Percentiles rank a stretch among this genome's conserved stretches.
These are phyloP conservation scores for Leccinum obscurum DNA, from an alignment of 768 basidiomycete species.

Conservation along the genomic window DNA sequence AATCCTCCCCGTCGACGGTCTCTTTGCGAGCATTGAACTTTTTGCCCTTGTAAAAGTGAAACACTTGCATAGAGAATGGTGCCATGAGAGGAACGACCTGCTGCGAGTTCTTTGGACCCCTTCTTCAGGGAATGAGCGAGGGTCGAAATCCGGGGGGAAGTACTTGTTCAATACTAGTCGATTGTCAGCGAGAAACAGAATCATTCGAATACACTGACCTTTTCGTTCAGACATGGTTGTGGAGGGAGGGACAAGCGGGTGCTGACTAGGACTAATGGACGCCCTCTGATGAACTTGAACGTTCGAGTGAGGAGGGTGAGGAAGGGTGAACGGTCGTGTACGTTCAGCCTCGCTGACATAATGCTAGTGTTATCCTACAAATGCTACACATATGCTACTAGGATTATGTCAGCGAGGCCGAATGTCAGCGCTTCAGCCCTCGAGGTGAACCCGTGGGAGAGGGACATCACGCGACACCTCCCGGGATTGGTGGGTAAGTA, in stretches of 20 bases:
- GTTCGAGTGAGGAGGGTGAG: too few species aligned
- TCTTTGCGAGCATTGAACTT: slow-evolving; percentile 99
- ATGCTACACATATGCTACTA: too few species aligned
- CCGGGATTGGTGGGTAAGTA: too few species aligned
- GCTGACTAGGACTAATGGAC: too few species aligned
- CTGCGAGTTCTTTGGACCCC: slow-evolving; percentile 90
- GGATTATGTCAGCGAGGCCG: too few species aligned
- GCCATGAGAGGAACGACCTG: slow-evolving; percentile 99
- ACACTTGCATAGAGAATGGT: slow-evolving; percentile 90
- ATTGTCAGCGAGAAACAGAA: slow-evolving; percentile 3
- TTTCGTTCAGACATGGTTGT: slow-evolving; percentile 79
- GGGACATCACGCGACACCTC: too few species aligned
- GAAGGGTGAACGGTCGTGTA: too few species aligned
- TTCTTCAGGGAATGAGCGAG: slow-evolving; percentile 92
- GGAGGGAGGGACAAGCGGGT: background rate
- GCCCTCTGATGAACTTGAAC: too few species aligned
- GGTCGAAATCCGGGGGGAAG: slow-evolving; percentile 98
- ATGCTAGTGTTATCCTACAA: too few species aligned
- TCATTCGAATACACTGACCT: slow-evolving; percentile 41
- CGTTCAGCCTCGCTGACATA: too few species aligned
- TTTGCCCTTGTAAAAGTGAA: slow-evolving; percentile 87
- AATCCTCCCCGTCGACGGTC: slow-evolving; percentile 95
- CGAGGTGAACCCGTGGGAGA: too few species aligned
- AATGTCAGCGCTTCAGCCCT: too few species aligned
- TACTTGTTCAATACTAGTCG: slow-evolving; percentile 85